Evolutionary conservation across 108 stramenopile species (phyloP).

Genomic region (Aureococcus anophagefferens): DNA sequence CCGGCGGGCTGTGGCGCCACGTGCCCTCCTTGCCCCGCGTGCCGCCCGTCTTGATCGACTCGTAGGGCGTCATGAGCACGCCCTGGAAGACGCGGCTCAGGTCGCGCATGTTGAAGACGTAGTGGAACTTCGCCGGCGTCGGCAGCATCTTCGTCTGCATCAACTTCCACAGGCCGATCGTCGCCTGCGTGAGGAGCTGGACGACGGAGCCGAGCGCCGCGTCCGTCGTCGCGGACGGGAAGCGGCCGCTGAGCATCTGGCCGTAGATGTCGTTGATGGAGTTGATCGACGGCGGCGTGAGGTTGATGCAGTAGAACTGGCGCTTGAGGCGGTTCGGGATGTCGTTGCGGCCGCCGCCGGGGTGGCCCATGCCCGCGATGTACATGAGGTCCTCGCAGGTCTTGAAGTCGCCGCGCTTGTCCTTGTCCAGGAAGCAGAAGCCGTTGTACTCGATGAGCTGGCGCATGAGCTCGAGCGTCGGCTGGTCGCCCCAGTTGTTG

Average conservation of each 20-base stretch:
- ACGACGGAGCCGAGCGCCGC: constrained; percentile 43
- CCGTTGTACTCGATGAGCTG: constrained; percentile 67
- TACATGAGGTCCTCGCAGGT: constrained; percentile 73
- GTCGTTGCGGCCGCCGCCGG: constrained; percentile 79
- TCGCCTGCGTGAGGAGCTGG: constrained; percentile 59
- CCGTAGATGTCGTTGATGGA: constrained; percentile 86
- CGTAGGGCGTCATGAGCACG: constrained; percentile 67
- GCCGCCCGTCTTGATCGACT: constrained; percentile 56
- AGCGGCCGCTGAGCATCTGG: constrained; percentile 71
- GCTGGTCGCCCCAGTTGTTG: constrained; percentile 84
- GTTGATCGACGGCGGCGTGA: constrained; percentile 71
- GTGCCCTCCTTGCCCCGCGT: constrained; percentile 40
- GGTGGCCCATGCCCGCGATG: constrained; percentile 78
- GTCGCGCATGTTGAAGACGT: constrained; percentile 84
- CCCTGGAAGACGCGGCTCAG: constrained; percentile 79
- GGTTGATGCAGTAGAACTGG: constrained; percentile 80
- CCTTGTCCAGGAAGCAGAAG: constrained; percentile 82
- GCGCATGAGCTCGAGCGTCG: constrained; percentile 73
- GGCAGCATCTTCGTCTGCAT: constrained; percentile 80
- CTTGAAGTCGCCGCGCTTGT: constrained; percentile 82
- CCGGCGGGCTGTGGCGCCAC: constrained; percentile 39
- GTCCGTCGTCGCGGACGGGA: constrained; percentile 48
- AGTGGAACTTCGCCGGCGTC: constrained; percentile 83
- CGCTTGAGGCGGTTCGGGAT: constrained; percentile 80
- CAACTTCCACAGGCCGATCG: constrained; percentile 63